These are phyloP conservation scores for Globisporangium paddicum DNA, from an alignment of 352 stramenopile species.

Conservation along the genomic window DNA sequence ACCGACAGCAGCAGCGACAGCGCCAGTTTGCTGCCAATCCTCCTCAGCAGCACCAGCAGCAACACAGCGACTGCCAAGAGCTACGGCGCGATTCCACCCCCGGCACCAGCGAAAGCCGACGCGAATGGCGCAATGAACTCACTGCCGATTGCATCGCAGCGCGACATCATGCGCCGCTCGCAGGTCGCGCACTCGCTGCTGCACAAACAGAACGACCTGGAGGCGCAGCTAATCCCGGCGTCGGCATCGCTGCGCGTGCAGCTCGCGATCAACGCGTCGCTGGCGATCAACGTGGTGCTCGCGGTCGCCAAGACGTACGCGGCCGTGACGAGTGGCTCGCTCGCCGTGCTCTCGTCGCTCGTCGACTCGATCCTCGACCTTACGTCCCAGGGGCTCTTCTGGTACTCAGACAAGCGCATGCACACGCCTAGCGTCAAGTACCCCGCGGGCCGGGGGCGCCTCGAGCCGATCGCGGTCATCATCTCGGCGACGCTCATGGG, in stretches of 20 bases:
- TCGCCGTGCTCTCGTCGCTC: conserved; percentile 93
- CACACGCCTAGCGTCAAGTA: conserved; percentile 90
- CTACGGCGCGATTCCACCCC: conserved; percentile 7
- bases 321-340: conserved; percentile 78
- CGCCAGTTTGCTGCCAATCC: neutral
- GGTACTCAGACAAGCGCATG: conserved; percentile 92
- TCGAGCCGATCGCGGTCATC: conserved; percentile 95
- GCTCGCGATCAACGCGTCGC: conserved; percentile 62
- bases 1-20: neutral
- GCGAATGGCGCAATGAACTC: neutral
- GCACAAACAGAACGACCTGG: conserved; percentile 52
- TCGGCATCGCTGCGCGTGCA: conserved; percentile 49
- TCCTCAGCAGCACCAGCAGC: neutral
- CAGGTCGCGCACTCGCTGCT: conserved; percentile 68
- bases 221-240: conserved; percentile 33
- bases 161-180: conserved; percentile 32
- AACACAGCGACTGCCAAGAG: neutral
- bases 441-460: conserved; percentile 86
- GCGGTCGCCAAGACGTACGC: conserved; percentile 74
- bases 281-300: conserved; percentile 70
- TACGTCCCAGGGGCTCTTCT: conserved; percentile 91
- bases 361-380: conserved; percentile 94
- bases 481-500: conserved; percentile 96
- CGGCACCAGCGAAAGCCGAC: neutral
- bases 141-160: neutral